Base-by-base conservation (phyloP, 2,329 filamentous ascomycete genomes). In the Trichoderma pleuroti region DNA sequence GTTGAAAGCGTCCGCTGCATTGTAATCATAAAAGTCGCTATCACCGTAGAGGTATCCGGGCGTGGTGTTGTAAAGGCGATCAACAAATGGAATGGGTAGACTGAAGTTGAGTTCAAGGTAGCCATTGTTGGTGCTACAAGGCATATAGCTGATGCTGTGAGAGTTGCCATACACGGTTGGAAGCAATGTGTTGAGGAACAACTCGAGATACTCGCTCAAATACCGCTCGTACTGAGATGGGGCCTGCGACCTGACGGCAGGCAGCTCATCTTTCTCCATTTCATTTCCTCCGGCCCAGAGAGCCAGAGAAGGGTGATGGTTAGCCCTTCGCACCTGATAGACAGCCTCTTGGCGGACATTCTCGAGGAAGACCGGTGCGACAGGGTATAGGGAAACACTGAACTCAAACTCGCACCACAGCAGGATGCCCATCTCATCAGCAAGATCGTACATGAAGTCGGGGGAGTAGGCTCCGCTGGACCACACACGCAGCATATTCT, bases 261-360 rank as follows among this genome's bases (percentile, higher is more conserved):
- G 63, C 24, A 66, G 46, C 18, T 66, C 63, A 66, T 66, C 63
- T 18, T 66, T 66, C 63, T 66, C 63, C 63, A 66, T 66, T 39
- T 66, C 63, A 16, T 66, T 66, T 14, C 63, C 63, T 14, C 63
- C 63, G 5, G 63, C 63, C 63, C 63, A 66, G 6, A 66, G 63
- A 18, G 63, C 63, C 16, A 66, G 6, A 14, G 63, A 66, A 5
- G 63, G 63, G 12, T 66, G 63, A 16, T 66, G 63, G 24, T 66
- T 66, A 16, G n/a, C 46, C 14, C 63, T 52, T 5, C 63, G 63
- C 21, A 66, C 63, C 21, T 66, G 63, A 28, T 66, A 66, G 10
- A 66, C 63, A 16, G 63, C 63, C 63, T 66, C 63, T 14, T 66
- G 63, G 16, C 63, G 63, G 30, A 66, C 63, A 28, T 34, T 66